A percentile compares a stretch with the other conserved stretches of the same genome.
phyloP scores from a whole-genome alignment of 345 rosid species.

The Corchorus olitorius region DNA sequence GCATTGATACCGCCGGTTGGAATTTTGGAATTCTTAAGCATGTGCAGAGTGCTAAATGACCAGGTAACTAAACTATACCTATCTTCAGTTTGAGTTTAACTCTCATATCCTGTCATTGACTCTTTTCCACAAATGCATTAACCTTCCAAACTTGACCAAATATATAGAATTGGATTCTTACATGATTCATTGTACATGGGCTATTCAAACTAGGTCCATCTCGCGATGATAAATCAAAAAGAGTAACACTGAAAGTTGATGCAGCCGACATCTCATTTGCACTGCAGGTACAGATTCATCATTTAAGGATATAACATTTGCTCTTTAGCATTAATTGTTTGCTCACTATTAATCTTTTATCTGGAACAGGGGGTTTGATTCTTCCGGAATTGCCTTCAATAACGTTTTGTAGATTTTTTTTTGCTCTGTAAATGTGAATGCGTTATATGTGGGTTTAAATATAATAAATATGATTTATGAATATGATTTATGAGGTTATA shows the following conservation, averaged over 20 bases:
- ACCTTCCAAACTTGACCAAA: background rate
- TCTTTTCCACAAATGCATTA: background rate
- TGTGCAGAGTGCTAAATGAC: conserved; percentile 81
- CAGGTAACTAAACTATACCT: conserved; percentile 51
- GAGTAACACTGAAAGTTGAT: conserved; percentile 72
- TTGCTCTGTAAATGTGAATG: no score
- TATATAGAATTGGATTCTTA: background rate
- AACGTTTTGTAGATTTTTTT: background rate
- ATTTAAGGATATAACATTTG: background rate
- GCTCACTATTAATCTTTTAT: background rate
- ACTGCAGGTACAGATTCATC: conserved; percentile 56
- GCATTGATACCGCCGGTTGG: conserved; percentile 67
- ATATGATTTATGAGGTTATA: no score
- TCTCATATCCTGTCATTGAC: background rate
- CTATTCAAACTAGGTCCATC: conserved; percentile 72
- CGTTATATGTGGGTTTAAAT: no score
- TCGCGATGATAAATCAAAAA: conserved; percentile 68
- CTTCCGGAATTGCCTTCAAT: conserved; percentile 80
- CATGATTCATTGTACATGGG: conserved; percentile 47
- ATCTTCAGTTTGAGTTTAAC: background rate
- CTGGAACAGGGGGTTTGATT: conserved; percentile 77
- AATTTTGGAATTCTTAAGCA: conserved; percentile 60
- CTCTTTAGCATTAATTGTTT: background rate
- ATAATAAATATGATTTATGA: no score
- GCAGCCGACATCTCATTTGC: conserved; percentile 82